phyloP scores from a whole-genome alignment of 306 rosid species.

The Lathyrus sativus region DNA sequence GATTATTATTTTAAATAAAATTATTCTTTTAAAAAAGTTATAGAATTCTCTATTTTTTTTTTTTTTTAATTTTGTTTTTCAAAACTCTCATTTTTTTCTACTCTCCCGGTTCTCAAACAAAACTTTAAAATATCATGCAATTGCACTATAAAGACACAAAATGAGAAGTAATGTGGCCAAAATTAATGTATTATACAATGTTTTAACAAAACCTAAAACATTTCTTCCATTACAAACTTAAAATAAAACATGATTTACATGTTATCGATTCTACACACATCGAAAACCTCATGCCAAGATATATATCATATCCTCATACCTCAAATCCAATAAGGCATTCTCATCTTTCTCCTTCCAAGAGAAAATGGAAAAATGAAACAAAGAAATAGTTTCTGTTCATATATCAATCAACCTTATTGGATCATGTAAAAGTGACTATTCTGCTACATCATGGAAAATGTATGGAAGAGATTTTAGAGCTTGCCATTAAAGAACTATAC shows the following conservation, averaged over 20 bases:
- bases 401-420: background rate
- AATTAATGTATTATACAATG: background rate
- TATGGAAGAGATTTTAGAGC: background rate
- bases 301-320: background rate
- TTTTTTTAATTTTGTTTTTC: too few relatives aligned
- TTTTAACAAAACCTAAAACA: background rate
- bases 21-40: too few relatives aligned
- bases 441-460: background rate
- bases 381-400: background rate
- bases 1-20: too few relatives aligned
- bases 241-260: conserved; percentile 2
- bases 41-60: too few relatives aligned
- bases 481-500: background rate
- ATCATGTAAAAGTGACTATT: background rate
- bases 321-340: background rate
- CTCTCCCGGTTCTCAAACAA: too few relatives aligned
- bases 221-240: conserved; percentile 31
- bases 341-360: background rate
- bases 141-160: background rate
- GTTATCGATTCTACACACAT: background rate
- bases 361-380: background rate
- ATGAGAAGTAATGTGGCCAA: background rate
- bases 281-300: conserved; percentile 1
- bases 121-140: background rate
- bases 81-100: too few relatives aligned